A percentile compares a stretch with the other conserved stretches of the same genome.
These are phyloP conservation scores for Leucosporidium yakuticum DNA, from an alignment of 768 basidiomycete species.

Conservation along the genomic window DNA sequence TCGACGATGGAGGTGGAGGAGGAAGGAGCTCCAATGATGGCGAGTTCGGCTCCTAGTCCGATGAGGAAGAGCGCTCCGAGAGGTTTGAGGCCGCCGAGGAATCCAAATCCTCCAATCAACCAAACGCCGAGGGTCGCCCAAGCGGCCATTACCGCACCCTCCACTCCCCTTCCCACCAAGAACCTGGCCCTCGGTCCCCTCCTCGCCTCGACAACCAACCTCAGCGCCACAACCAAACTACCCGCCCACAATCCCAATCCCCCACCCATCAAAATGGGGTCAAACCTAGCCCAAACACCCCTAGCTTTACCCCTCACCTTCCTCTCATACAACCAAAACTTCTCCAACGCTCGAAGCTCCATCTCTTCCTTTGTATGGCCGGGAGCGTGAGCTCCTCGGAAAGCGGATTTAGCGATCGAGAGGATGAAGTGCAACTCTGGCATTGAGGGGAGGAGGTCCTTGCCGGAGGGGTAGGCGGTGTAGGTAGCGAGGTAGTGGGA, in stretches of 20 bases:
- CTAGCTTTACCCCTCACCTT: conserved; percentile 66
- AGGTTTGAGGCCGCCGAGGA: conserved; percentile 9
- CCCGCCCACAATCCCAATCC: conserved; percentile 58
- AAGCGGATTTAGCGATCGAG: conserved; percentile 27
- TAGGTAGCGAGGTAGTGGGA: conserved; percentile 70
- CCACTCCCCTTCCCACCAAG: conserved; percentile 23
- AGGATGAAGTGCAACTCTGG: conserved; percentile 33
- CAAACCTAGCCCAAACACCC: conserved; percentile 91
- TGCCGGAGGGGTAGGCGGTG: conserved; percentile 60
- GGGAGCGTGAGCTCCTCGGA: conserved; percentile 26
- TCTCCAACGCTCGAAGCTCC: conserved; percentile 31
- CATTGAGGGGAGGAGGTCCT: conserved; percentile 56
- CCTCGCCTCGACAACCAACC: conserved; percentile 7
- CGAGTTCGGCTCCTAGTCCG: conserved; percentile 16
- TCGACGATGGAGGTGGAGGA: neutral
- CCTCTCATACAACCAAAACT: conserved; percentile 53
- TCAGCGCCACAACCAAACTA: conserved; percentile 11
- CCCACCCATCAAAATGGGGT: conserved; percentile 64
- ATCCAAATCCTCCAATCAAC: neutral
- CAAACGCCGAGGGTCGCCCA: neutral
- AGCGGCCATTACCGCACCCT: conserved; percentile 19
- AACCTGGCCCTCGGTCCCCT: conserved; percentile 16
- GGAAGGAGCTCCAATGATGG: conserved; percentile 10
- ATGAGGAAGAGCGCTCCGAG: conserved; percentile 9
- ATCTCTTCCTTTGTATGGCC: conserved; percentile 16